Evolutionary conservation across 148 eudicot species (phyloP), one percentile per base, ranked within the genome.

Genomic region (Diospyros kaki): DNA sequence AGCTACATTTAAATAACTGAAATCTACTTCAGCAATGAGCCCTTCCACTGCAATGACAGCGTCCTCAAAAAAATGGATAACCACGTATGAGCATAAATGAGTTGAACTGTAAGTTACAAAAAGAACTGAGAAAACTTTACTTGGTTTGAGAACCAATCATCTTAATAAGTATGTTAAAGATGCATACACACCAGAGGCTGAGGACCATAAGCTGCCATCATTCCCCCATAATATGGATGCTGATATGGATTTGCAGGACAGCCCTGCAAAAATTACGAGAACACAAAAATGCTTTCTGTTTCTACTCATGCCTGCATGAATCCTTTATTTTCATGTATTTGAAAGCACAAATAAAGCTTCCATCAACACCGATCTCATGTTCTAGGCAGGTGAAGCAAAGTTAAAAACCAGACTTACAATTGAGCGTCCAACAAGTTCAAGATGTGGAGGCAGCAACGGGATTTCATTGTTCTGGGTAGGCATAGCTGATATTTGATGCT

Each of bases 381-480:
- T 59, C 65, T 40, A 62, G 48, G 18, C 62, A 62, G 55, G 59
- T 66, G 66, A 72, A 41, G 61, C 58, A 48, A 72, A 45, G 10
- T 11, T 58, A 4, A 59, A 63, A 75, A 56, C 50, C 55, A 58
- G 46, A 84, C 94, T 87, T 89, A 94, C 98, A 78, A 94, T 75
- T 64, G 98, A 85, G 78, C 90, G 97, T n/a, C 96, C 96, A 79
- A 87, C 91, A 82, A 94, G 97, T 76, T 94, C 97, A 64, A 88
- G 88, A 64, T 85, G 96, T 58, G 89, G 85, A 44, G 88, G 85
- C 79, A 87, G 96, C 53, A 89, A 66, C 60, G 81, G 77, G 78
- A 77, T 81, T 60, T 84, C 87, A 64, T 73, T 84, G 67, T 55
- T 86, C 69, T 75, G 82, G 38, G 79, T 75, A 74, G 80, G 85